Conservation (phyloP, 495 filamentous ascomycete species). For the Talaromyces adpressus region DNA sequence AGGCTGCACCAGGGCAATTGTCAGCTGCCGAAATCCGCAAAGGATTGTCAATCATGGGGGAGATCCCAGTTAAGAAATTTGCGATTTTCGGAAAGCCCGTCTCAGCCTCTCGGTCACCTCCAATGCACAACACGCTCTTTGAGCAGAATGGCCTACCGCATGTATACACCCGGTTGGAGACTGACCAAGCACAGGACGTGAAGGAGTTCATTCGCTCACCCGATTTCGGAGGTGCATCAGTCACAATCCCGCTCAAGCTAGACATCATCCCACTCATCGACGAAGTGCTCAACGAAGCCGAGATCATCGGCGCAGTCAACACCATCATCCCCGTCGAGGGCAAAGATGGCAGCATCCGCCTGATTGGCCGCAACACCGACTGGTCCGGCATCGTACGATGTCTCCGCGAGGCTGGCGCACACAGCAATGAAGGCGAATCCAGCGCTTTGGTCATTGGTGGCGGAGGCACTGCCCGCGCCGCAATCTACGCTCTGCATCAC, state of each 20-base stretch:
- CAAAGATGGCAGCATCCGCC: constrained; percentile 34
- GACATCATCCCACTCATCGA: constrained; percentile 81
- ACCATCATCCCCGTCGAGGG: constrained; percentile 62
- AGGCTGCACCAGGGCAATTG: constrained; percentile 91
- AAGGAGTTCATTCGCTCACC: constrained; percentile 58
- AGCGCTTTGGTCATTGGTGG: constrained; percentile 68
- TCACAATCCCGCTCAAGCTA: constrained; percentile 92
- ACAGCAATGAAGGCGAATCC: constrained; percentile 26
- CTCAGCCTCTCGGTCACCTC: constrained; percentile 70
- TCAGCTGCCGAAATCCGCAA: constrained; percentile 83
- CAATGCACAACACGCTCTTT: constrained; percentile 86
- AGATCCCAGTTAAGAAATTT: constrained; percentile 70
- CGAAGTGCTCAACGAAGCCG: constrained; percentile 68
- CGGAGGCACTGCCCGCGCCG: constrained; percentile 86
- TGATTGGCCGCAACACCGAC: constrained; percentile 90
- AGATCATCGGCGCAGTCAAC: constrained; percentile 88
- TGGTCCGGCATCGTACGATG: constrained; percentile 87
- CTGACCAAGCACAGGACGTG: constrained; percentile 57
- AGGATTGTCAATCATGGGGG: constrained; percentile 70
- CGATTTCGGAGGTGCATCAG: constrained; percentile 85
- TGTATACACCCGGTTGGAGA: constrained; percentile 74
- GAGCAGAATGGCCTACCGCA: constrained; percentile 75
- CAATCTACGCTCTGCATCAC: constrained; percentile 77
- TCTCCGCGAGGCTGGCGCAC: constrained; percentile 65
- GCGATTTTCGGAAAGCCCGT: constrained; percentile 86